These are phyloP conservation scores for Knoxdaviesia capensis DNA, from an alignment of 2,329 filamentous ascomycete genomes.

Conservation along the genomic window DNA sequence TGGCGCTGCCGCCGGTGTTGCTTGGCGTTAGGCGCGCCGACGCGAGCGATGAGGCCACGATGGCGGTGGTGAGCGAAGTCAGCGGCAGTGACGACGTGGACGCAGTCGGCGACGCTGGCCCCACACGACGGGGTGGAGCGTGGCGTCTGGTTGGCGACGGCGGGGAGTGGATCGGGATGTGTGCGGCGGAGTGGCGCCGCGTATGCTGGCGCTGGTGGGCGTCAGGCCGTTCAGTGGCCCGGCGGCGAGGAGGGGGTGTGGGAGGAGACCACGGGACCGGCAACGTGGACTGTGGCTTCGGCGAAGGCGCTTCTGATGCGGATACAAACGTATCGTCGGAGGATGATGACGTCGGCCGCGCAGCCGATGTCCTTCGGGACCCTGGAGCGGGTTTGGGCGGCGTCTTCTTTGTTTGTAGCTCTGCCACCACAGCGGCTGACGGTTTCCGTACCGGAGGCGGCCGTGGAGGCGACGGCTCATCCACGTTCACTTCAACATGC, in stretches of 20 bases:
- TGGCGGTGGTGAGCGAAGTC: constrained; percentile 50
- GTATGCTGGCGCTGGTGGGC: constrained; percentile 1
- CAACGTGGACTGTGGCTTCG: constrained; percentile 8
- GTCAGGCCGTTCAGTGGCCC: constrained; percentile 5
- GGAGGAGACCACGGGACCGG: constrained; percentile 6
- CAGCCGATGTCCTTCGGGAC: too few species aligned
- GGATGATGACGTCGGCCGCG: constrained; percentile 7
- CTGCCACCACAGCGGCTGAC: not conserved
- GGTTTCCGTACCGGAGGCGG: not conserved
- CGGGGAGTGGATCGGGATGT: not conserved
- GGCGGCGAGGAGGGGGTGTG: constrained; percentile 7
- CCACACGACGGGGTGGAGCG: constrained; percentile 4
- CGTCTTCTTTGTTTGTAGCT: constrained; percentile 5
- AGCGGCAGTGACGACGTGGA: constrained; percentile 28
- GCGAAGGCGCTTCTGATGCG: constrained; percentile 17
- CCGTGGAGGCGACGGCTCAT: too few species aligned
- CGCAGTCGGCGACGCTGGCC: constrained; percentile 14
- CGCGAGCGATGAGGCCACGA: constrained; percentile 55
- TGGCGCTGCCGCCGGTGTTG: constrained; percentile 17
- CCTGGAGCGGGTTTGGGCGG: constrained; percentile 7
- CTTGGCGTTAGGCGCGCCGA: constrained; percentile 31
- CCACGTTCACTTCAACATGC: not conserved
- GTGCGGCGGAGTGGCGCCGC: constrained; percentile 5
- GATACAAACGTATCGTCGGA: constrained; percentile 26
- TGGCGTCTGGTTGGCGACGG: not conserved